These are phyloP conservation scores for Pseudozyma flocculosa DNA, from an alignment of 1,284 basidiomycete species.

Conservation along the genomic window DNA sequence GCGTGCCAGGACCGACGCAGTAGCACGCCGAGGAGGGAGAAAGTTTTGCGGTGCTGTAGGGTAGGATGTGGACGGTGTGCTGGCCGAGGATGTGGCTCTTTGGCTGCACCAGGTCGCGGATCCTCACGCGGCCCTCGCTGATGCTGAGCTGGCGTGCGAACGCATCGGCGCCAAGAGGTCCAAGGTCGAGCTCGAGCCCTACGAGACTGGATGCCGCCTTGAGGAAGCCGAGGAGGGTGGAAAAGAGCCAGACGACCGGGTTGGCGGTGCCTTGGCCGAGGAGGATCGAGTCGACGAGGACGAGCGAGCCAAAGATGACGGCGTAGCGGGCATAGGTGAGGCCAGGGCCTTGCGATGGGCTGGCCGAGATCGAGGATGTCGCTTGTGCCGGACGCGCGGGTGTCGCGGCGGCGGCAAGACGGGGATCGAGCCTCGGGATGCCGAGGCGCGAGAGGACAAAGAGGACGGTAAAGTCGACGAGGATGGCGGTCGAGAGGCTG, in stretches of 20 bases:
- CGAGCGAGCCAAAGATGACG: constrained; percentile 25
- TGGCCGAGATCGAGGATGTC: neutral
- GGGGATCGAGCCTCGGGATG: constrained; percentile 75
- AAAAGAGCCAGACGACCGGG: constrained; percentile 15
- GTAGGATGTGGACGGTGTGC: constrained; percentile 85
- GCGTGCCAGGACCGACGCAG: constrained; percentile 67
- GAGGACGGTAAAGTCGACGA: constrained; percentile 63
- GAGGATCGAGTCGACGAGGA: constrained; percentile 25
- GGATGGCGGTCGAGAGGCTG: constrained; percentile 64
- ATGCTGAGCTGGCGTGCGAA: constrained; percentile 59
- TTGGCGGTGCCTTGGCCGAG: constrained; percentile 22
- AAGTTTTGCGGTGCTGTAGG: constrained; percentile 73
- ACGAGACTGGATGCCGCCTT: constrained; percentile 15
- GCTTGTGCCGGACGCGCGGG: neutral
- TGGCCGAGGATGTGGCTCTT: constrained; percentile 73
- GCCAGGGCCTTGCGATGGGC: constrained; percentile 5
- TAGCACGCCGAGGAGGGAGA: constrained; percentile 66
- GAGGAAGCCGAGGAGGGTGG: constrained; percentile 10
- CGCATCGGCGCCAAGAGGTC: constrained; percentile 60
- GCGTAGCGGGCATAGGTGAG: constrained; percentile 27
- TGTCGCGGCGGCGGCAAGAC: constrained; percentile 64
- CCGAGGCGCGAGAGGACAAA: constrained; percentile 67
- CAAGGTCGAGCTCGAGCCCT: constrained; percentile 31
- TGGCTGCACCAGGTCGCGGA: constrained; percentile 57
- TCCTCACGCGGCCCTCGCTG: constrained; percentile 57